A percentile compares a stretch with the other conserved stretches of the same genome.
phyloP scores from a whole-genome alignment of 306 rosid species.

The Fagus sylvatica region DNA sequence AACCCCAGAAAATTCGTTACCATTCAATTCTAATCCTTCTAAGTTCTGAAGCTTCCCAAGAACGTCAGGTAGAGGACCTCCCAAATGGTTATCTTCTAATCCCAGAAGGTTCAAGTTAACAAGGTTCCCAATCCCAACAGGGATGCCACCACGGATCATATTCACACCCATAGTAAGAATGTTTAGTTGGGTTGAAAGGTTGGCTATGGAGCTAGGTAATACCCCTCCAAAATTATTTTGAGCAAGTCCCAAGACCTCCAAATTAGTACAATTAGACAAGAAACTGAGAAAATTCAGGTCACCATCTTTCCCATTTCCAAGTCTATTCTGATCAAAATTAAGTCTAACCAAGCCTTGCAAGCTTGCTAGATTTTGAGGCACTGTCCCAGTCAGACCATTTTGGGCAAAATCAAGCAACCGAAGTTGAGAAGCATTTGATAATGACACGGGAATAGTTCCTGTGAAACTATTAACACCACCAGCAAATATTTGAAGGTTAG shows the following conservation, averaged over 20 bases:
- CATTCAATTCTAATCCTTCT: constrained; percentile 11
- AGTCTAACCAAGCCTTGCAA: constrained; percentile 33
- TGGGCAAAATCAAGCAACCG: constrained; percentile 33
- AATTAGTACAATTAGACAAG: constrained; percentile 31
- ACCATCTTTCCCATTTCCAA: constrained; percentile 26
- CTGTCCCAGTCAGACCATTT: constrained; percentile 36
- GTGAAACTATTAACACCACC: constrained; percentile 40
- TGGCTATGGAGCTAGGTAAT: constrained; percentile 31
- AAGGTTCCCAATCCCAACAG: constrained; percentile 33
- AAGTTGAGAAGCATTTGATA: constrained; percentile 45
- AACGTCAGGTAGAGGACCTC: constrained; percentile 25
- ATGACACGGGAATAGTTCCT: constrained; percentile 42
- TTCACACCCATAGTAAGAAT: neutral
- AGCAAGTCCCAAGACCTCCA: constrained; percentile 18
- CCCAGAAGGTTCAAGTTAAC: constrained; percentile 9
- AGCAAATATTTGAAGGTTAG: constrained; percentile 35
- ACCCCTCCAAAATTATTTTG: constrained; percentile 35
- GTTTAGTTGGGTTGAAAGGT: constrained; percentile 28
- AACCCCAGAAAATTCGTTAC: constrained; percentile 30
- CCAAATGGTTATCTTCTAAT: constrained; percentile 30
- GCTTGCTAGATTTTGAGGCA: constrained; percentile 38
- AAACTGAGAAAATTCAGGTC: constrained; percentile 31
- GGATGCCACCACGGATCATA: constrained; percentile 31
- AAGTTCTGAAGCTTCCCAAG: constrained; percentile 35
- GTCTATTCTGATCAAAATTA: constrained; percentile 25